A percentile compares a stretch with the other conserved stretches of the same genome.
phyloP scores from a whole-genome alignment of 2,329 filamentous ascomycete species.

The Pyrenochaeta sp. region DNA sequence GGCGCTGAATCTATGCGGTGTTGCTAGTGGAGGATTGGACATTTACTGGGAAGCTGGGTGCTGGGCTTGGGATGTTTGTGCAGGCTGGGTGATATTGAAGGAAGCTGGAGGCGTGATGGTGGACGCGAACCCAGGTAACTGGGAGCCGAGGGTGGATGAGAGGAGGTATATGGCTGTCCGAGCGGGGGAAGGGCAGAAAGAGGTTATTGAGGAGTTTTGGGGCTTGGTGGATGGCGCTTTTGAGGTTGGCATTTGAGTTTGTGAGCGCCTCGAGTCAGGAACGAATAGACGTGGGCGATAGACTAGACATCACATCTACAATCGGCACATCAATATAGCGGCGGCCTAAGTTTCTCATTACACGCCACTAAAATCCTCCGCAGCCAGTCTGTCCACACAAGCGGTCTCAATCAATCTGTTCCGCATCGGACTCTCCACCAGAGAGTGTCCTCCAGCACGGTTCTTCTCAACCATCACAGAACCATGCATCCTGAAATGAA shows the following conservation, averaged over 20 bases:
- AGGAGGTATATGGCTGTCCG: conserved; percentile 63
- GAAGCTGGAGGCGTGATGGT: conserved; percentile 79
- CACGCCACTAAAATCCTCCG: conserved; percentile 34
- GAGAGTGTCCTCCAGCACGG: conserved; percentile 34
- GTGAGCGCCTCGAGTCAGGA: neutral
- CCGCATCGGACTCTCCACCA: conserved; percentile 31
- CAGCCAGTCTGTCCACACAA: conserved; percentile 32
- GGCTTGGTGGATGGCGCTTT: conserved; percentile 54
- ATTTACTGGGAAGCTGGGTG: conserved; percentile 85
- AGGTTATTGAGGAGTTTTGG: conserved; percentile 61
- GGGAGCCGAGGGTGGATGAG: conserved; percentile 67
- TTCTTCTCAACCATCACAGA: conserved; percentile 31
- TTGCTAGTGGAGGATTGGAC: conserved; percentile 76
- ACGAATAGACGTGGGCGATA: conserved; percentile 1
- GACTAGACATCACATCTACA: conserved; percentile 7
- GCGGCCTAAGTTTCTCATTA: conserved; percentile 42
- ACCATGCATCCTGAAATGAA: conserved; percentile 29
- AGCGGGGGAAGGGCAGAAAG: conserved; percentile 55
- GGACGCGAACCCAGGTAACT: conserved; percentile 76
- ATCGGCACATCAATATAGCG: conserved; percentile 24
- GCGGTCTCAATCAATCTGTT: conserved; percentile 38
- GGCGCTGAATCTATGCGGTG: conserved; percentile 76
- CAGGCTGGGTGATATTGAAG: conserved; percentile 77
- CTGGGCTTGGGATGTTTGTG: conserved; percentile 87
- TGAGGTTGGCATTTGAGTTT: conserved; percentile 49